Evolutionary conservation across 257 asterid genomes (phyloP), one percentile per base, ranked within the genome.

Genomic region (Agastache rugosa): DNA sequence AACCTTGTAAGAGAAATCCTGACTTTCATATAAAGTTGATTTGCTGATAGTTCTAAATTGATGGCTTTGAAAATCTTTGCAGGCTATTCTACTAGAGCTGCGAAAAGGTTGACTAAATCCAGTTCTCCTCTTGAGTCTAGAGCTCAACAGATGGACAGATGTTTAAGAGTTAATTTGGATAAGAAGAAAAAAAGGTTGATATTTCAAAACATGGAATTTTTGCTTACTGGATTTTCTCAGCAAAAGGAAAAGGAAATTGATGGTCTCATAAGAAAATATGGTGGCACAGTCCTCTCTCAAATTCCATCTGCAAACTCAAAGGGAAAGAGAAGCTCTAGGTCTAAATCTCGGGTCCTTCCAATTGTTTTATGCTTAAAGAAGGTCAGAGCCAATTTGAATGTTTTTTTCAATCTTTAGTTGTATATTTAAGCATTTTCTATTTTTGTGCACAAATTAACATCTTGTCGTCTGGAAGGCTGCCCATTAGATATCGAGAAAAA

Each of bases 191-290:
- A 77, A 59, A 85, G 87, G 78, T 77, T 82, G 84, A 75, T 91
- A 77, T 86, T 91, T 69, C 88, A 82, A 77, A 81, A 81, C 79
- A 86, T 89, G 83, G 94, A 88, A 72, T 91, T 91, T 85, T 80
- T 91, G 83, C 86, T 91, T 22, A 89, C 95, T 72, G 96, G 97
- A 56, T 84, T 89, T 77, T 85, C 95, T 71, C 75, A 72, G 71
- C 80, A 66, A 64, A 90, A 85, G 84, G 91, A 89, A 81, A 85
- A 77, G 87, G 89, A 88, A 79, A 76, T 88, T 59, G 91, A 84
- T 74, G 85, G 83, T 75, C 85, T 88, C 37, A 85, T 91, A 60
- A 86, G 85, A 68, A 84, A 80, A 54, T 78, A 84, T 65, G 96
- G 97, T 77, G 97, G 97, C 74, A 45, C 77, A 47, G 81, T 87